These are phyloP conservation scores for Erigeron philadelphicus DNA, from an alignment of 140 eudicot genomes.

Conservation along the genomic window DNA sequence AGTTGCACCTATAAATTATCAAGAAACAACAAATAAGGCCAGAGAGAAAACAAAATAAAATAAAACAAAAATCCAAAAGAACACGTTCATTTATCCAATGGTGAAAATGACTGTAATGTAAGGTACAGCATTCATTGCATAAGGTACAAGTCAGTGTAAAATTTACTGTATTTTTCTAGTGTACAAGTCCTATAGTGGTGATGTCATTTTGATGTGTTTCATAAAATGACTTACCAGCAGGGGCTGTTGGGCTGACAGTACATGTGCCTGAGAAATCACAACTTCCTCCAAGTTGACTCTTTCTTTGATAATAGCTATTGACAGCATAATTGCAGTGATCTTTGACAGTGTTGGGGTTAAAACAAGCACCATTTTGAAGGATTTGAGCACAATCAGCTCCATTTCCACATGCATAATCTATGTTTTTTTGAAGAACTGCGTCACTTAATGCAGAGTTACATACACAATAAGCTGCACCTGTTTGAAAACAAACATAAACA, in stretches of 20 bases:
- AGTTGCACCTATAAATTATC: conserved; percentile 43
- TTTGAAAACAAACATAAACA: conserved; percentile 2
- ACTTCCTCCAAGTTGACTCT: conserved; percentile 32
- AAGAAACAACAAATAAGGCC: neutral
- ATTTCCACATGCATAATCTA: conserved; percentile 66
- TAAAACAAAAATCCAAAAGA: no score
- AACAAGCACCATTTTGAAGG: conserved; percentile 50
- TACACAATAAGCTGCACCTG: conserved; percentile 67
- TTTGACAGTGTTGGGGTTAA: conserved; percentile 50
- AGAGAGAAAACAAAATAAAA: neutral
- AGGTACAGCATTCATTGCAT: conserved; percentile 12
- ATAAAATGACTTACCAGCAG: conserved; percentile 33
- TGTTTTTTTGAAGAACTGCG: conserved; percentile 45
- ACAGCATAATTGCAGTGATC: conserved; percentile 67
- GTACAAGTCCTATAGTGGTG: neutral
- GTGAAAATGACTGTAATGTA: neutral
- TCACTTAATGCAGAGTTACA: conserved; percentile 54
- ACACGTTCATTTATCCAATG: neutral
- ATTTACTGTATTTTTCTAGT: neutral
- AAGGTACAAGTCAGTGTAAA: conserved; percentile 6
- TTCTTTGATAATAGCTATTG: conserved; percentile 54
- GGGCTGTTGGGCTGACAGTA: conserved; percentile 31
- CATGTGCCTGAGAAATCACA: conserved; percentile 57
- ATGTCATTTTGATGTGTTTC: neutral
- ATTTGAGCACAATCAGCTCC: conserved; percentile 63